Evolutionary conservation across 2,329 filamentous ascomycete genomes (phyloP), one percentile per base, ranked within the genome.

Genomic region (Myrmaecium sp.): DNA sequence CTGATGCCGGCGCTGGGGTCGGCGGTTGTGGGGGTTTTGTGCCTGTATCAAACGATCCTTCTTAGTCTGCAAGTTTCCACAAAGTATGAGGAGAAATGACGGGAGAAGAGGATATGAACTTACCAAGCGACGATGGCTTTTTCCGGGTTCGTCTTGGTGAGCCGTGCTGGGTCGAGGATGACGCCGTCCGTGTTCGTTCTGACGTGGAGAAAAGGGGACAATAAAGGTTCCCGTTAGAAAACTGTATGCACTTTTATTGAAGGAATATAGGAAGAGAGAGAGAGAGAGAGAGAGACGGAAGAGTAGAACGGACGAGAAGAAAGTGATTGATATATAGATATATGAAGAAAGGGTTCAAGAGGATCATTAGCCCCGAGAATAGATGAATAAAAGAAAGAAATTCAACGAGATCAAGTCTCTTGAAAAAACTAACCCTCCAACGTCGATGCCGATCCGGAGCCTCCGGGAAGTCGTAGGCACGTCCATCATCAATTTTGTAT

Each of bases 391-490:
- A n/a, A 21, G 17, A 6, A 12, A 10, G 13, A 20, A 11, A 23
- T 4, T 11, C 19, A 15, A 17, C 14, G 16, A 4, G 9, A 9
- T 11, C 9, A 10, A 7, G 7, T n/a, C 5, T 8, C 23, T 18
- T 4, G n/a, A 31, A 21, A 7, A 6, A 25, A 15, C 41, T 33
- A 34, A 48, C 51, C 49, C 54, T 35, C 54, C 53, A 14, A 57
- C 54, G 34, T 58, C 54, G 5, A 58, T 54, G 20, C 55, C 55
- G 25, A 59, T 54, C 18, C 54, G 46, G 25, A 57, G n/a, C n/a
- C n/a, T n/a, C n/a, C n/a, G n/a, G n/a, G n/a, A n/a, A n/a, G n/a
- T n/a, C n/a, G n/a, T n/a, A n/a, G n/a, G n/a, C n/a, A n/a, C n/a
- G n/a, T n/a, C n/a, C n/a, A n/a, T n/a, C n/a, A n/a, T n/a, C n/a